Evolutionary conservation across 495 filamentous ascomycete species (phyloP).

Genomic region (Penicillium cataractarum): DNA sequence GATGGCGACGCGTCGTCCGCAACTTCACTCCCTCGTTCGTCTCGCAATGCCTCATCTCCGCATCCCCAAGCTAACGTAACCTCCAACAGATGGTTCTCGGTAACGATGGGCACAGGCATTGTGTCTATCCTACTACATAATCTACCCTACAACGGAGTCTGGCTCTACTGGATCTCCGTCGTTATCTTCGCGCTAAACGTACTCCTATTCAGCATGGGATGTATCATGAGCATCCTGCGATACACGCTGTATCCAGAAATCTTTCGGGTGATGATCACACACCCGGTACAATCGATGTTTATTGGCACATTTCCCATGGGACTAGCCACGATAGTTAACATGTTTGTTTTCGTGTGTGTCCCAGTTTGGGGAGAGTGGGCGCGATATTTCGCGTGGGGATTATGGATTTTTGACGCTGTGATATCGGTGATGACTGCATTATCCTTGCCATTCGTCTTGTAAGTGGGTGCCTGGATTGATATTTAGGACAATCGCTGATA

Average conservation of each 20-base stretch:
- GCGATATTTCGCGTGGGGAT: slow-evolving; percentile 47
- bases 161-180: slow-evolving; percentile 58
- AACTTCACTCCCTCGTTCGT: slow-evolving; percentile 55
- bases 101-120: slow-evolving; percentile 66
- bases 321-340: slow-evolving; percentile 63
- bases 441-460: slow-evolving; percentile 61
- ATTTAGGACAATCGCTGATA: not conserved
- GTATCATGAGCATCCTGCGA: slow-evolving; percentile 52
- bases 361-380: slow-evolving; percentile 52
- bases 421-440: slow-evolving; percentile 54
- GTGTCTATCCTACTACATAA: slow-evolving; percentile 62
- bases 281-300: slow-evolving; percentile 64
- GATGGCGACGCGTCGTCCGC: slow-evolving; percentile 48
- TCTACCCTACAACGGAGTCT: slow-evolving; percentile 57
- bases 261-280: slow-evolving; percentile 57
- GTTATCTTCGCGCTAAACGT: slow-evolving; percentile 60
- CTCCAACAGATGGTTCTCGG: slow-evolving; percentile 48
- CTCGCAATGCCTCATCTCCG: not conserved
- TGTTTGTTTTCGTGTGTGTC: slow-evolving; percentile 58
- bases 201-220: slow-evolving; percentile 46
- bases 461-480: slow-evolving; percentile 15
- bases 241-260: slow-evolving; percentile 62
- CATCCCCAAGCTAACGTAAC: slow-evolving; percentile 2
- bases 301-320: slow-evolving; percentile 67
- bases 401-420: slow-evolving; percentile 64